These are phyloP conservation scores for Dalbergia cultrata DNA, from an alignment of 306 rosid genomes.

Conservation along the genomic window DNA sequence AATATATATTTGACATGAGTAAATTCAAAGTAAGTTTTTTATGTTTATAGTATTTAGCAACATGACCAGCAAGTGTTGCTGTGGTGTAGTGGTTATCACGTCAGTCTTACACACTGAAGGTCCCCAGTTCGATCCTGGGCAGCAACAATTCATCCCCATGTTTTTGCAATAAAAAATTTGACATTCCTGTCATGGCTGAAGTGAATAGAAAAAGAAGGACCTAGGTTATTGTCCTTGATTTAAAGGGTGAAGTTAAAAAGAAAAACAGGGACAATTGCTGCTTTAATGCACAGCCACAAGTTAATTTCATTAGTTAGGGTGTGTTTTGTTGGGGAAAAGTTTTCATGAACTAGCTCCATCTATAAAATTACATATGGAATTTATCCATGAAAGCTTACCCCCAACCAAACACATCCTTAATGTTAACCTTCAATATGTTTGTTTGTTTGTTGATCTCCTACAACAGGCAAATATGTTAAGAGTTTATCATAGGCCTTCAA, in stretches of 20 bases:
- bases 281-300: background rate
- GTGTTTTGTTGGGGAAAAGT: too few relatives aligned
- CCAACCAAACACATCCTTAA: too few relatives aligned
- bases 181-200: too few relatives aligned
- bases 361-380: too few relatives aligned
- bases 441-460: background rate
- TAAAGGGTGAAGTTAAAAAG: too few relatives aligned
- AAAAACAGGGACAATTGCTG: background rate
- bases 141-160: conserved; percentile 34
- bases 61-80: conserved; percentile 16
- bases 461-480: background rate
- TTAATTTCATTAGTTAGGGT: background rate
- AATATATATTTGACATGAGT: background rate
- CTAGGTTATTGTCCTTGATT: too few relatives aligned
- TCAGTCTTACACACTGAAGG: conserved; percentile 65
- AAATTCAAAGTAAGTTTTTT: background rate
- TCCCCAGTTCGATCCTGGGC: conserved; percentile 72
- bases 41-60: background rate
- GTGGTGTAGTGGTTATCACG: conserved; percentile 72
- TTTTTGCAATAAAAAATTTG: too few relatives aligned
- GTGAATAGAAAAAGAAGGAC: too few relatives aligned
- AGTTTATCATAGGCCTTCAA: background rate
- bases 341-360: too few relatives aligned
- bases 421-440: conserved; percentile 20
- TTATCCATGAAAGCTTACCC: too few relatives aligned